phyloP scores from a whole-genome alignment of 1,284 basidiomycete genomes.

The Ceratobasidium sp. region DNA sequence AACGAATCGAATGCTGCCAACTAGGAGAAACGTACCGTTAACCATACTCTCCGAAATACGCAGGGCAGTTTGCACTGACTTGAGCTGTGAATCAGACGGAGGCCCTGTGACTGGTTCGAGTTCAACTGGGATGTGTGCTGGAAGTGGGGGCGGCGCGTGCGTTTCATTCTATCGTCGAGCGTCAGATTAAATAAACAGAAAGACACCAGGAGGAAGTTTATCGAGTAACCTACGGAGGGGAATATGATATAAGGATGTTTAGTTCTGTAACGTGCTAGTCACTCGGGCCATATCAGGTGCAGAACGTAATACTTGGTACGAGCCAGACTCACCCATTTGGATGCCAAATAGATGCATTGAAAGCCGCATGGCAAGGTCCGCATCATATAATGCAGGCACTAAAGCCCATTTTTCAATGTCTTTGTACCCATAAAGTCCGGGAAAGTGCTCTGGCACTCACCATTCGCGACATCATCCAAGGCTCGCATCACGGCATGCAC shows the following conservation, averaged over 20 bases:
- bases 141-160: slow-evolving; percentile 19
- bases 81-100: slow-evolving; percentile 23
- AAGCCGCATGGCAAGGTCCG: slow-evolving; percentile 18
- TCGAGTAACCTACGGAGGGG: background rate
- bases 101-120: background rate
- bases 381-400: background rate
- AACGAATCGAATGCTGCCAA: no score
- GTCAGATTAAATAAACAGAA: no score
- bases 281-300: background rate
- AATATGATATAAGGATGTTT: background rate
- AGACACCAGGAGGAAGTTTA: no score
- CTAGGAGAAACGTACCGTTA: background rate
- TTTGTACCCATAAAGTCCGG: no score
- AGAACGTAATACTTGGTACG: no score
- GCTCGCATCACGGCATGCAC: slow-evolving; percentile 26
- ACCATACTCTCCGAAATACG: slow-evolving; percentile 6
- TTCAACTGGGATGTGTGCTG: background rate
- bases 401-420: background rate
- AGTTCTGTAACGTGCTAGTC: background rate
- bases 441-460: background rate
- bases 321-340: slow-evolving; percentile 8
- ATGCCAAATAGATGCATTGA: background rate
- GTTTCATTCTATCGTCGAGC: background rate
- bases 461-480: background rate
- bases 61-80: slow-evolving; percentile 2